phyloP scores from a whole-genome alignment of 768 basidiomycete genomes.

The Strobilomyces confusus region DNA sequence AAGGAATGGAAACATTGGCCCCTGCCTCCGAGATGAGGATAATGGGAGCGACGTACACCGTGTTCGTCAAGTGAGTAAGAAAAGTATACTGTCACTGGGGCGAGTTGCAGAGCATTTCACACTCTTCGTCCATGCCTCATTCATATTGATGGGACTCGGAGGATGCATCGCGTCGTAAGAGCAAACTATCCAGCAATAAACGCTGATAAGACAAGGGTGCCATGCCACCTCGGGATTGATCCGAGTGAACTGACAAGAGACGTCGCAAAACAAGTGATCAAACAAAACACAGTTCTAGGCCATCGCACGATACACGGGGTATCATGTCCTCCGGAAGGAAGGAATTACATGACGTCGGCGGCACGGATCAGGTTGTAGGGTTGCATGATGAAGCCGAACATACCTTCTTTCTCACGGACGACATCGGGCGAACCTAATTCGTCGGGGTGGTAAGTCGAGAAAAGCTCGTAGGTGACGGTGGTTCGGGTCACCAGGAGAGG shows the following conservation, averaged over 20 bases:
- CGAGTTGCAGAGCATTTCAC: constrained; percentile 23
- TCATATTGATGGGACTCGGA: constrained; percentile 23
- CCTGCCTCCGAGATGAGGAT: neutral
- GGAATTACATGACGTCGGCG: constrained; percentile 17
- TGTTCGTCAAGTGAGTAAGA: constrained; percentile 27
- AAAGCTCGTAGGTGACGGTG: constrained; percentile 23
- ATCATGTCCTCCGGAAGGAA: constrained; percentile 23
- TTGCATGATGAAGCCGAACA: constrained; percentile 23
- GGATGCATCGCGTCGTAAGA: constrained; percentile 26
- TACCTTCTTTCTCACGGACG: constrained; percentile 7
- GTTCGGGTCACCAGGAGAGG: constrained; percentile 25
- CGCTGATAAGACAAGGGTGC: too few species aligned
- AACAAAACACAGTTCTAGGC: constrained; percentile 25
- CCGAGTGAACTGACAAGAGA: constrained; percentile 22
- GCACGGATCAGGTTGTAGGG: constrained; percentile 14
- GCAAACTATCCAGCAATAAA: constrained; percentile 4
- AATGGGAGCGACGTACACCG: constrained; percentile 12
- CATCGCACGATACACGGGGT: constrained; percentile 21
- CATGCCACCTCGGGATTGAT: constrained; percentile 26
- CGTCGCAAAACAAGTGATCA: constrained; percentile 24
- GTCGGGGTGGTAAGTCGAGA: constrained; percentile 20
- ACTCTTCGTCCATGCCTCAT: constrained; percentile 22
- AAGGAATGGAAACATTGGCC: neutral
- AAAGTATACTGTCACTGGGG: constrained; percentile 19
- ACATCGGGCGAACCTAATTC: constrained; percentile 4